Conservation (phyloP, 73 alveolate genomes). For the Stentor coeruleus region DNA sequence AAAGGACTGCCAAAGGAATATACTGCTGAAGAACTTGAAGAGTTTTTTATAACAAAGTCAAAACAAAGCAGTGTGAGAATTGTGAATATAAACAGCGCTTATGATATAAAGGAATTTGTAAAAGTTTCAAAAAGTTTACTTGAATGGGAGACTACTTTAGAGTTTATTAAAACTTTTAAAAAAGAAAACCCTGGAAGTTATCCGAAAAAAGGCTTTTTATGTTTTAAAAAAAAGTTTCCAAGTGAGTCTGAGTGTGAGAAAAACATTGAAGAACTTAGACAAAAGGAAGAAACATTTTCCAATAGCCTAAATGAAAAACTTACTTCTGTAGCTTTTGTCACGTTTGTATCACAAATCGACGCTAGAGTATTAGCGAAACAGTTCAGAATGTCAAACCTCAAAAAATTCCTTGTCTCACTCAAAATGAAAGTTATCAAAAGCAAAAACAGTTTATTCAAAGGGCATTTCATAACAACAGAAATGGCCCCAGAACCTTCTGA, state of each 20-base stretch:
- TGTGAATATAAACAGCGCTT: background rate
- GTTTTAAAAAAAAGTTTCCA: background rate
- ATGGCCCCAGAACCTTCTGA: slow-evolving; percentile 73
- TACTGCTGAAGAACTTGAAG: background rate
- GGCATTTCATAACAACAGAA: background rate
- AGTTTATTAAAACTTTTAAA: background rate
- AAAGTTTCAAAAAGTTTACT: background rate
- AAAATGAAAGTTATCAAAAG: background rate
- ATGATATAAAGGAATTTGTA: background rate
- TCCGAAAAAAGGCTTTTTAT: background rate
- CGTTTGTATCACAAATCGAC: background rate
- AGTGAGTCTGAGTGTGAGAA: background rate
- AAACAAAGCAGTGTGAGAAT: background rate
- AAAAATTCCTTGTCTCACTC: too few species aligned
- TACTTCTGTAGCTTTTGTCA: background rate
- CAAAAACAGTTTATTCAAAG: background rate
- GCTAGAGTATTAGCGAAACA: background rate
- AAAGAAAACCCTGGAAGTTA: background rate
- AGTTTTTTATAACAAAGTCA: background rate
- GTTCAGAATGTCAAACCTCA: background rate
- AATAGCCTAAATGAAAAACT: background rate
- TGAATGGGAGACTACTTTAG: background rate
- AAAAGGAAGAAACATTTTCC: background rate
- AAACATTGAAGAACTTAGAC: background rate
- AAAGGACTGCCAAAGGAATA: background rate